phyloP scores from a whole-genome alignment of 345 rosid genomes.

The Eucalyptus paniculata region DNA sequence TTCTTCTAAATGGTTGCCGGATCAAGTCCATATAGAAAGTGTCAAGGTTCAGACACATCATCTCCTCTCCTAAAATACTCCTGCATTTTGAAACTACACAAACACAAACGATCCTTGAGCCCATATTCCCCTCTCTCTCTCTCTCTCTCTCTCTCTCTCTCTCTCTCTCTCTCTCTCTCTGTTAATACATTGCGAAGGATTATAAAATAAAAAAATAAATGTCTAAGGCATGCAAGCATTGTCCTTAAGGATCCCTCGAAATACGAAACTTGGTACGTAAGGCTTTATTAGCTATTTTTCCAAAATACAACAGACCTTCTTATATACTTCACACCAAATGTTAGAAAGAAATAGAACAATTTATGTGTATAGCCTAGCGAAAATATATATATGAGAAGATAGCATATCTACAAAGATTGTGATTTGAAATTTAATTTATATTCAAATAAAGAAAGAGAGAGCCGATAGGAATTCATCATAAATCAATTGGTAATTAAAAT shows the following conservation, averaged over 20 bases:
- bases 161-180: not conserved
- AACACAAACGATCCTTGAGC: not conserved
- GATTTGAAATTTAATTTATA: too few species aligned
- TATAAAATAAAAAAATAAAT: too few species aligned
- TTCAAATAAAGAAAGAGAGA: too few species aligned
- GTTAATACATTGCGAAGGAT: too few species aligned
- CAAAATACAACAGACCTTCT: fast-evolving
- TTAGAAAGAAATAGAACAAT: too few species aligned
- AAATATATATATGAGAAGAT: too few species aligned
- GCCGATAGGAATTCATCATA: fast-evolving
- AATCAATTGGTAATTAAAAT: too few species aligned
- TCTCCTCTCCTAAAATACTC: not conserved
- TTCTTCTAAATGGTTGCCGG: not conserved
- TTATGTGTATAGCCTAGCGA: too few species aligned
- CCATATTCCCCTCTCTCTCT: not conserved
- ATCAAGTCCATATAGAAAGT: not conserved
- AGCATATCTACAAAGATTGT: too few species aligned
- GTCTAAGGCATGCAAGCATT: fast-evolving
- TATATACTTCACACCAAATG: fast-evolving
- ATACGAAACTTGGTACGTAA: fast-evolving
- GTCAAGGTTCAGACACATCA: not conserved
- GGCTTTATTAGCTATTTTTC: fast-evolving
- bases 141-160: too few species aligned
- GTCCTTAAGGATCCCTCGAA: too few species aligned
- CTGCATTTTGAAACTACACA: not conserved